phyloP scores from a whole-genome alignment of 129 eudicot species.

The Flaveria brownii region DNA sequence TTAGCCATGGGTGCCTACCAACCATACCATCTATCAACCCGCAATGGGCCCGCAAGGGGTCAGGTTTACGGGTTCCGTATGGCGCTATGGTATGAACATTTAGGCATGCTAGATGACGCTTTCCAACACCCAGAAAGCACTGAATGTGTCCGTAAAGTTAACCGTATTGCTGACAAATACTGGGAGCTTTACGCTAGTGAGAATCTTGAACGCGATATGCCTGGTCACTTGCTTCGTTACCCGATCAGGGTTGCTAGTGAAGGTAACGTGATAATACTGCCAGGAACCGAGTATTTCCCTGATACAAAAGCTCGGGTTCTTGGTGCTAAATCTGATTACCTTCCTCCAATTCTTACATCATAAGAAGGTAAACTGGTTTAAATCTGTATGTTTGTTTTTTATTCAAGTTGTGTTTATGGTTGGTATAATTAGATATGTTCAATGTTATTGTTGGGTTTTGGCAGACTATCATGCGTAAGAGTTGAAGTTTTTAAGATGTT shows the following conservation, averaged over 20 bases:
- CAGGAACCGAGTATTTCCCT: conserved; percentile 68
- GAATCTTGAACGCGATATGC: conserved; percentile 57
- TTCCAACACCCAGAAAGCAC: conserved; percentile 52
- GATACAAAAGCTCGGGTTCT: conserved; percentile 69
- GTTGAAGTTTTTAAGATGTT: conserved; percentile 13
- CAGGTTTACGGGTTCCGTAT: conserved; percentile 75
- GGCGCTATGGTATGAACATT: conserved; percentile 87
- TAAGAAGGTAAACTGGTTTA: conserved; percentile 25
- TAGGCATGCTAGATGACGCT: conserved; percentile 72
- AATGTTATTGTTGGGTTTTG: conserved; percentile 10
- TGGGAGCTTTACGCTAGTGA: conserved; percentile 71
- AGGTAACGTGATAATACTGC: conserved; percentile 57
- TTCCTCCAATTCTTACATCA: conserved; percentile 76
- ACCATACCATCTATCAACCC: conserved; percentile 52
- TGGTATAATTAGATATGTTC: conserved; percentile 25
- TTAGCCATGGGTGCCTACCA: conserved; percentile 90
- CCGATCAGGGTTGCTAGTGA: conserved; percentile 56
- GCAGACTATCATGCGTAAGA: background rate
- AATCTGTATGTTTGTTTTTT: background rate
- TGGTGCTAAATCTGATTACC: conserved; percentile 60
- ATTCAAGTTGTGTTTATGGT: conserved; percentile 14
- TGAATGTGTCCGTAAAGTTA: conserved; percentile 57
- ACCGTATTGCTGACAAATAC: conserved; percentile 57
- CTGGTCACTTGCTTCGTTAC: conserved; percentile 77
- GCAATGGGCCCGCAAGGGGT: conserved; percentile 56